phyloP scores from a whole-genome alignment of 2,329 filamentous ascomycete genomes.

The Microcera coccophila region DNA sequence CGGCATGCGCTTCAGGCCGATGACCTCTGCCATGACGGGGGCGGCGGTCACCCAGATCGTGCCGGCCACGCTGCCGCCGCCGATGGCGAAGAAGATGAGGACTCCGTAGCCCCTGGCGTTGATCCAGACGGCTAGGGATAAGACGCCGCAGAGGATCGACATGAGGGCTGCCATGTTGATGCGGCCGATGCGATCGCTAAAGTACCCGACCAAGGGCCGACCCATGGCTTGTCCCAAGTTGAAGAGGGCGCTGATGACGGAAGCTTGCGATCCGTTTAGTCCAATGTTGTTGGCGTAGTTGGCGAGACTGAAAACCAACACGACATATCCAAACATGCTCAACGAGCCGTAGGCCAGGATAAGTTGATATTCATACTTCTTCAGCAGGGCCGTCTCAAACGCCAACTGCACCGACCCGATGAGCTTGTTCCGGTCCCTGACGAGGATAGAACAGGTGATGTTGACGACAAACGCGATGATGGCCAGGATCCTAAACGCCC shows the following conservation, averaged over 20 bases:
- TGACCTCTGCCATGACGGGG: slow-evolving; percentile 9
- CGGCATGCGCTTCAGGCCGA: slow-evolving; percentile 6
- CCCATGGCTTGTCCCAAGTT: slow-evolving; percentile 59
- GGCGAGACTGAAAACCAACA: slow-evolving; percentile 60
- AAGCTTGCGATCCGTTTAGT: slow-evolving; percentile 55
- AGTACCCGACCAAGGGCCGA: slow-evolving; percentile 59
- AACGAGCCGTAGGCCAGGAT: slow-evolving; percentile 58
- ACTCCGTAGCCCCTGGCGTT: slow-evolving; percentile 9
- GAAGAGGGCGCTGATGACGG: slow-evolving; percentile 57
- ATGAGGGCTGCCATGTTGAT: slow-evolving; percentile 58
- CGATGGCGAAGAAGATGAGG: slow-evolving; percentile 7
- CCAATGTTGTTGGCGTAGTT: slow-evolving; percentile 59
- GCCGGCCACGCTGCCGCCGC: slow-evolving; percentile 5
- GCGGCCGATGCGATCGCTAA: slow-evolving; percentile 56
- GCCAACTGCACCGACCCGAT: slow-evolving; percentile 2
- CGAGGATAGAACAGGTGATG: slow-evolving; percentile 50
- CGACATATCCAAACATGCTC: slow-evolving; percentile 62
- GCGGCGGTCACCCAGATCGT: slow-evolving; percentile 12
- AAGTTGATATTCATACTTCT: slow-evolving; percentile 51
- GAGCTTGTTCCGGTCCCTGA: slow-evolving; percentile 46
- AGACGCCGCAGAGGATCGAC: slow-evolving; percentile 30
- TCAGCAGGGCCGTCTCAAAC: slow-evolving; percentile 19
- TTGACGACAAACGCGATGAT: slow-evolving; percentile 53
- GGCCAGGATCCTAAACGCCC: slow-evolving; percentile 51
- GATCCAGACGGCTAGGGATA: slow-evolving; percentile 7